These are phyloP conservation scores for Talaromyces nanjingensis DNA, from an alignment of 495 filamentous ascomycete species.

Conservation along the genomic window DNA sequence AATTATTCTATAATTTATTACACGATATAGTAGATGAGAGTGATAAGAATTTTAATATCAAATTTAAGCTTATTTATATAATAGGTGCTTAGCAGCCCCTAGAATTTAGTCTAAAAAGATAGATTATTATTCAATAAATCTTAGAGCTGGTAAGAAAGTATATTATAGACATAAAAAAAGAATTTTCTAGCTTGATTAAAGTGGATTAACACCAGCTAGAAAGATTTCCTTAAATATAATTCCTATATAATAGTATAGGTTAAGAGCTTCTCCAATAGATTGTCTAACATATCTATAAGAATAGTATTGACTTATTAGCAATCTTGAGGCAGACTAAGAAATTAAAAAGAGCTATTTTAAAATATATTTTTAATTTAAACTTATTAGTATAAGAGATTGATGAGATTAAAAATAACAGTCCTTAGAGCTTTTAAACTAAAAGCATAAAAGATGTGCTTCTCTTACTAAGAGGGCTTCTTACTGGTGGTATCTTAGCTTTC, in stretches of 20 bases:
- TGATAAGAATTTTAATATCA: slow-evolving; percentile 56
- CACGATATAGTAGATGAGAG: slow-evolving; percentile 60
- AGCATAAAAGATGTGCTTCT: slow-evolving; percentile 36
- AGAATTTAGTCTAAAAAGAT: slow-evolving; percentile 53
- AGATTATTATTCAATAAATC: slow-evolving; percentile 51
- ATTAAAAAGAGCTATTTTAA: slow-evolving; percentile 28
- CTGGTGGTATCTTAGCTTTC: slow-evolving; percentile 47
- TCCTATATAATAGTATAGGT: slow-evolving; percentile 13
- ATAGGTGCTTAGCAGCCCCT: slow-evolving; percentile 49
- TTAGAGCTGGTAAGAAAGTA: slow-evolving; percentile 34
- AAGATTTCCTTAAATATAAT: slow-evolving; percentile 18
- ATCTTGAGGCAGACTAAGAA: slow-evolving; percentile 21
- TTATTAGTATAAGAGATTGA: slow-evolving; percentile 23
- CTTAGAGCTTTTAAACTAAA: slow-evolving; percentile 26
- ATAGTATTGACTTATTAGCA: slow-evolving; percentile 12
- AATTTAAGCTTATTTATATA: slow-evolving; percentile 61
- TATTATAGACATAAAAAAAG: slow-evolving; percentile 13
- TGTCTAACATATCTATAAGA: slow-evolving; percentile 14
- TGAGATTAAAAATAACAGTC: slow-evolving; percentile 22
- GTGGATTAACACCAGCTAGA: slow-evolving; percentile 13
- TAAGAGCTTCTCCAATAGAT: slow-evolving; percentile 9
- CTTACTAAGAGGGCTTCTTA: slow-evolving; percentile 55
- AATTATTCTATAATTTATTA: slow-evolving; percentile 31
- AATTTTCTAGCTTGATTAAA: slow-evolving; percentile 28
- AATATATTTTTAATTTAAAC: slow-evolving; percentile 34